Evolutionary conservation across 1,139 yeast genomes (phyloP), one percentile per base, ranked within the genome.

Genomic region (Yamadazyma mexicana): DNA sequence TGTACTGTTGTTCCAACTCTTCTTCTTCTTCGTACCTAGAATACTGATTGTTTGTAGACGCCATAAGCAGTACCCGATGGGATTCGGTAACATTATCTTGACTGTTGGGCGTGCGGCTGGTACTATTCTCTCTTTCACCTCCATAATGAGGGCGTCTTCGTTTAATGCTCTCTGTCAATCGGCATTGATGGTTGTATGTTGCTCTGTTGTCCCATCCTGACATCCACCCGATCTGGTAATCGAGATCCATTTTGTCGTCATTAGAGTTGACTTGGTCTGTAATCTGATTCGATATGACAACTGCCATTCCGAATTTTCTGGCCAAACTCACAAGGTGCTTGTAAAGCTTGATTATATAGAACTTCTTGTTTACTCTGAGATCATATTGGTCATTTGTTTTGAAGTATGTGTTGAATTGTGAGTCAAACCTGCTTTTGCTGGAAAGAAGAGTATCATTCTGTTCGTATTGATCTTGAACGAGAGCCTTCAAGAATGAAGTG

Each of bases 201-300:
- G 69, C 59, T 0, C 58, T 52, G 37, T 62, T 61, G 45, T 78
- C 82, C 96, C 96, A 88, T 0, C 96, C 96, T 4, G 81, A 72
- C 40, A 78, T 66, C 72, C 84, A 79, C 2, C 94, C 87, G 14
- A 81, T 52, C 54, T 88, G 96, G 51, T 81, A 81, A 45, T 85
- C 86, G 42, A 76, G 64, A 36, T 73, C 76, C 43, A 79, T 56
- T n/a, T 75, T 64, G 38, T 70, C 59, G 16, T 57, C 61, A 6
- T 50, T 50, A 14, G 34, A 34, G 7, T 39, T 38, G 15, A 40
- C 40, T 44, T 70, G 72, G 50, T 86, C 92, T 36, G 87, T 75
- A 0, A 91, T 89, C 59, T 91, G 98, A 52, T 91, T 91, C 0
- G 91, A 78, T 2, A 86, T 73, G 0, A 88, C 80, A 0, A 91